Percentiles rank a stretch among this genome's conserved stretches.
Conservation (phyloP, 257 asterid genomes). For the Scutellaria minor region DNA sequence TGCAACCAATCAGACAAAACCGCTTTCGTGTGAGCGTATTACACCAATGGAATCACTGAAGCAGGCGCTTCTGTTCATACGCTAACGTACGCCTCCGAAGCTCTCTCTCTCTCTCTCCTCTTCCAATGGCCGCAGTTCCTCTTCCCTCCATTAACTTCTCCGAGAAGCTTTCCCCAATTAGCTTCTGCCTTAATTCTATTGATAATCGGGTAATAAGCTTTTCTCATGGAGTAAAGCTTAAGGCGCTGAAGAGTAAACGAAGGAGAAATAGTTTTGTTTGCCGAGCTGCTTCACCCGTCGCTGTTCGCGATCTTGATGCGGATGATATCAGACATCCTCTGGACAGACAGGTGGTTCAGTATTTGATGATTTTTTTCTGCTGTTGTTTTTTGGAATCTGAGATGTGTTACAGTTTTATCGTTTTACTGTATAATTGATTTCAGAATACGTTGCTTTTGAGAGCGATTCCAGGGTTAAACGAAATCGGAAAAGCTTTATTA, state of each 20-base stretch:
- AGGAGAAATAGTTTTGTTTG: conserved; percentile 33
- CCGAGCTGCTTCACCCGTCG: conserved; percentile 62
- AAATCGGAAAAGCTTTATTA: conserved; percentile 79
- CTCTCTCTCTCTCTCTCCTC: conserved; percentile 7
- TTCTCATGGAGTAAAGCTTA: conserved; percentile 34
- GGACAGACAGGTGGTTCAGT: conserved; percentile 71
- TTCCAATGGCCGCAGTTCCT: conserved; percentile 61
- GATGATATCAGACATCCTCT: conserved; percentile 96
- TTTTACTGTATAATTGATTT: conserved; percentile 7
- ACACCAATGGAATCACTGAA: neutral
- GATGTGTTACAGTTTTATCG: neutral
- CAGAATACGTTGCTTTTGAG: conserved; percentile 93
- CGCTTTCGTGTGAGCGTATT: conserved; percentile 33
- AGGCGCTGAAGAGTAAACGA: conserved; percentile 28
- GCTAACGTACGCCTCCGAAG: conserved; percentile 38
- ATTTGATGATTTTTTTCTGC: conserved; percentile 9
- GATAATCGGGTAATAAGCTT: conserved; percentile 30
- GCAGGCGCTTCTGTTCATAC: conserved; percentile 16
- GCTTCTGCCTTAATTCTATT: conserved; percentile 32
- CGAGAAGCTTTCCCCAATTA: conserved; percentile 33
- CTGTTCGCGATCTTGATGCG: conserved; percentile 74
- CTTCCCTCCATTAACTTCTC: conserved; percentile 41
- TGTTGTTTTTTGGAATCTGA: neutral
- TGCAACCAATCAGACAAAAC: conserved; percentile 25
- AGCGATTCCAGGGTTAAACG: conserved; percentile 89